Evolutionary conservation across 208 protist species (phyloP).

Genomic region (Trypanosoma vivax): DNA sequence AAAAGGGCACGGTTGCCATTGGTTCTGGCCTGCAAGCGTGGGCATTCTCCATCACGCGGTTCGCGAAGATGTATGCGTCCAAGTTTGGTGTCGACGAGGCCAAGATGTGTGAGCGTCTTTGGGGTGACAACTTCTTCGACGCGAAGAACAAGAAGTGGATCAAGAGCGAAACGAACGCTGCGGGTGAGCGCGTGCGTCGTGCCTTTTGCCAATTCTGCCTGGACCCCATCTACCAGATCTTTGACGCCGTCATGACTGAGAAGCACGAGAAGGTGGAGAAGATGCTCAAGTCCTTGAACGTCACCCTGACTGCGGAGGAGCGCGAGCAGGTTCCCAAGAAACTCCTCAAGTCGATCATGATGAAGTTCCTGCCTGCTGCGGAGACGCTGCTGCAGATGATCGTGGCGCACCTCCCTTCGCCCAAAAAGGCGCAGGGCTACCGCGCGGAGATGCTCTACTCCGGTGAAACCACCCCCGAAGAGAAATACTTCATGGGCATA

Average conservation of each 20-base stretch:
- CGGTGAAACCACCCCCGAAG: constrained; percentile 92
- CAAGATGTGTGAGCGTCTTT: constrained; percentile 91
- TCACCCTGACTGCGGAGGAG: constrained; percentile 91
- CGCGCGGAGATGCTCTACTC: constrained; percentile 96
- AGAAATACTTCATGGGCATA: constrained; percentile 85
- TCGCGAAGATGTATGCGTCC: constrained; percentile 65
- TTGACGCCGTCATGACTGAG: constrained; percentile 94
- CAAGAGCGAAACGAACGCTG: constrained; percentile 54
- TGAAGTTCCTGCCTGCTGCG: constrained; percentile 95
- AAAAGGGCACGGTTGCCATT: constrained; percentile 97
- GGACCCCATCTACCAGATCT: constrained; percentile 97
- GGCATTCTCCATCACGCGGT: constrained; percentile 97
- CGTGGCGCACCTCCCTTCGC: constrained; percentile 97
- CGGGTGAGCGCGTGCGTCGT: constrained; percentile 58
- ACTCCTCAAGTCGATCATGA: constrained; percentile 97
- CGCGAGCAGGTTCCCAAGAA: constrained; percentile 89
- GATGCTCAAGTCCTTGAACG: constrained; percentile 91
- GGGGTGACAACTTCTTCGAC: constrained; percentile 99
- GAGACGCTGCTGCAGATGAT: constrained; percentile 99
- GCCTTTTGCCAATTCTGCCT: constrained; percentile 96
- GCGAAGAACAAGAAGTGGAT: constrained; percentile 80
- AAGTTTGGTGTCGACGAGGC: constrained; percentile 93
- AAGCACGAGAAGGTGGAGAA: constrained; percentile 91
- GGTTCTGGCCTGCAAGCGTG: constrained; percentile 98
- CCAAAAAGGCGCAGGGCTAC: constrained; percentile 95